phyloP scores from a whole-genome alignment of 2,329 filamentous ascomycete genomes.

The Ophiostoma piceae region DNA sequence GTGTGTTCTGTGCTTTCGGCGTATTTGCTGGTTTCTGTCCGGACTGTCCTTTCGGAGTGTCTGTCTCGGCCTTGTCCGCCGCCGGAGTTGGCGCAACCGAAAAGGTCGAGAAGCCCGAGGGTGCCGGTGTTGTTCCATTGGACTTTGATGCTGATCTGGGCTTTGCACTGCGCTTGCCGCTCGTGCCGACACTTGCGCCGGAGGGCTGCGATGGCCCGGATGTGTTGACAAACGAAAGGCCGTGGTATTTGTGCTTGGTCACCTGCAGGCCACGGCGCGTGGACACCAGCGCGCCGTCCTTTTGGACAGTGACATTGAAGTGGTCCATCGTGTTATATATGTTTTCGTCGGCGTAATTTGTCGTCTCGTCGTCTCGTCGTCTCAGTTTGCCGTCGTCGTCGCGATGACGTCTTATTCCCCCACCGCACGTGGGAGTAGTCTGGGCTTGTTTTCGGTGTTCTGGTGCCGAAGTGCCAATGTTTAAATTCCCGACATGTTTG shows the following conservation, averaged over 20 bases:
- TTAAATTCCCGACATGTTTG: slow-evolving; percentile 10
- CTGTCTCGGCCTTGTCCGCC: background rate
- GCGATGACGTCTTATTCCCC: background rate
- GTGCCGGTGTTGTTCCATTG: background rate
- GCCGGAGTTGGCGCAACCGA: background rate
- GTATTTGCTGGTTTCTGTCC: background rate
- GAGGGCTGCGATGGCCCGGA: slow-evolving; percentile 27
- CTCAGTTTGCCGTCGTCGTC: too few relatives aligned
- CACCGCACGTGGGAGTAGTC: slow-evolving; percentile 1
- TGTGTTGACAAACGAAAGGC: slow-evolving; percentile 39
- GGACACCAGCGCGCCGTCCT: slow-evolving; percentile 37
- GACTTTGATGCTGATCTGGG: background rate
- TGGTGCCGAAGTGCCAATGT: slow-evolving; percentile 12
- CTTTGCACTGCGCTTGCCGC: slow-evolving; percentile 4
- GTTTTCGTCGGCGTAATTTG: background rate
- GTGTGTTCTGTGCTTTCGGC: background rate
- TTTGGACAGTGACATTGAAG: slow-evolving; percentile 37
- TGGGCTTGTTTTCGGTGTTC: slow-evolving; percentile 14
- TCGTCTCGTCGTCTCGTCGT: background rate
- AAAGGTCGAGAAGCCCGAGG: slow-evolving; percentile 5
- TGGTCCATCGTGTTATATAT: slow-evolving; percentile 35
- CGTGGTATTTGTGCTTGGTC: slow-evolving; percentile 39
- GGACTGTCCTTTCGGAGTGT: background rate
- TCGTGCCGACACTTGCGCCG: slow-evolving; percentile 17
- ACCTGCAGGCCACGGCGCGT: slow-evolving; percentile 39